phyloP scores from a whole-genome alignment of 345 rosid genomes.

The Salix viminalis region DNA sequence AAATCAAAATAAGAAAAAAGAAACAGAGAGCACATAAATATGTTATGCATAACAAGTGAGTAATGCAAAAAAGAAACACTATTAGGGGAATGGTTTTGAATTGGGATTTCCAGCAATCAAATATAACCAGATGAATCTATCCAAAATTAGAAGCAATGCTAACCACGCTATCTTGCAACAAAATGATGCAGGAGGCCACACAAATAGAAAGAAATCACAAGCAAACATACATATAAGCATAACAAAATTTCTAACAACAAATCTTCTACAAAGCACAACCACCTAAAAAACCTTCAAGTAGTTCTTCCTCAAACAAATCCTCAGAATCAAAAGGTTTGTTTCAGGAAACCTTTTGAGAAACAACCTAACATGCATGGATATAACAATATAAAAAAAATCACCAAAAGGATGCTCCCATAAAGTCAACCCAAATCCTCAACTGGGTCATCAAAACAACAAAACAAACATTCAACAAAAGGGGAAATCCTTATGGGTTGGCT shows the following conservation, averaged over 20 bases:
- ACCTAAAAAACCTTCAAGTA: not conserved
- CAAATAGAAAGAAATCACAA: not conserved
- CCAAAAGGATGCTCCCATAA: constrained; percentile 10
- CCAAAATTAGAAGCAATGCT: constrained; percentile 14
- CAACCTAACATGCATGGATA: not conserved
- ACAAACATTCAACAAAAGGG: constrained; percentile 2
- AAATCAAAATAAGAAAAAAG: constrained; percentile 4
- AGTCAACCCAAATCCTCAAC: constrained; percentile 20
- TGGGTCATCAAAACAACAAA: constrained; percentile 18
- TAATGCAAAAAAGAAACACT: constrained; percentile 7
- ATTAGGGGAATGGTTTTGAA: not conserved
- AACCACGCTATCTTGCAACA: not conserved
- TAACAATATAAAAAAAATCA: not conserved
- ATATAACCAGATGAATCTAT: not conserved
- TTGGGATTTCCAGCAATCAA: constrained; percentile 4
- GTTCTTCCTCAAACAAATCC: constrained; percentile 1
- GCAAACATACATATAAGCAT: not conserved
- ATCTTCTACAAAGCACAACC: not conserved
- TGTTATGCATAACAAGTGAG: not conserved
- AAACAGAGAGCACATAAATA: not conserved
- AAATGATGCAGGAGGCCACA: not conserved
- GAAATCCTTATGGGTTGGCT: constrained; percentile 31
- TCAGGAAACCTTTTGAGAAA: too few species aligned
- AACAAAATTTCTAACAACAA: not conserved
- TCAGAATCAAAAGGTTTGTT: not conserved